phyloP scores from a whole-genome alignment of 2,329 filamentous ascomycete genomes.

The Pseudogymnoascus sp. region DNA sequence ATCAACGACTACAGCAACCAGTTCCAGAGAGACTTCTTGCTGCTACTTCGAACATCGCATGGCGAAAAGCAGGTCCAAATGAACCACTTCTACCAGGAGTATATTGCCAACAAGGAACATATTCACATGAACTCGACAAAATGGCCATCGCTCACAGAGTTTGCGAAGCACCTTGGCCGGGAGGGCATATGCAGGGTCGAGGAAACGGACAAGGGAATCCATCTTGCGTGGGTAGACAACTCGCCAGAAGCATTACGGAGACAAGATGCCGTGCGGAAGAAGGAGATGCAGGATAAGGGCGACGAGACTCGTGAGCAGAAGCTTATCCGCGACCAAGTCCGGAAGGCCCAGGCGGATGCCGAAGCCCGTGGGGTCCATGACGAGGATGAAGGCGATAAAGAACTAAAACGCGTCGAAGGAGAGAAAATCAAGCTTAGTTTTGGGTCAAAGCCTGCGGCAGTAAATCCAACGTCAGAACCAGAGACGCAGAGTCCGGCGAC shows the following conservation, averaged over 20 bases:
- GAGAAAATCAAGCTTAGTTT: slow-evolving; percentile 71
- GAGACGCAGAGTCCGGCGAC: not conserved
- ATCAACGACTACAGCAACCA: slow-evolving; percentile 77
- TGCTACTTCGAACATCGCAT: slow-evolving; percentile 72
- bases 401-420: slow-evolving; percentile 58
- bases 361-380: slow-evolving; percentile 39
- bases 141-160: slow-evolving; percentile 83
- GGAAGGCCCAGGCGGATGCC: slow-evolving; percentile 59
- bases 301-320: slow-evolving; percentile 85
- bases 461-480: slow-evolving; percentile 17
- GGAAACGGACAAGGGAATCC: slow-evolving; percentile 79
- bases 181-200: slow-evolving; percentile 88
- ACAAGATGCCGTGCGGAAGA: slow-evolving; percentile 73
- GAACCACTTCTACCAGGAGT: slow-evolving; percentile 93
- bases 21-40: slow-evolving; percentile 74
- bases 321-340: slow-evolving; percentile 77
- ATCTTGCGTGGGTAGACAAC: slow-evolving; percentile 87
- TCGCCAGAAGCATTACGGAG: slow-evolving; percentile 76
- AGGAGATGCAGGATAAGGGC: slow-evolving; percentile 80
- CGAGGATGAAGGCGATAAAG: slow-evolving; percentile 38
- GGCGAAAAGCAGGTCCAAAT: slow-evolving; percentile 84
- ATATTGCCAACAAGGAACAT: slow-evolving; percentile 82
- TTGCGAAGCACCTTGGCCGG: slow-evolving; percentile 76
- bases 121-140: slow-evolving; percentile 91
- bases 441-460: slow-evolving; percentile 34